Percentiles rank a stretch among this genome's conserved stretches.
Conservation (phyloP, 2,329 filamentous ascomycete species). For the Diaporthe helianthi region DNA sequence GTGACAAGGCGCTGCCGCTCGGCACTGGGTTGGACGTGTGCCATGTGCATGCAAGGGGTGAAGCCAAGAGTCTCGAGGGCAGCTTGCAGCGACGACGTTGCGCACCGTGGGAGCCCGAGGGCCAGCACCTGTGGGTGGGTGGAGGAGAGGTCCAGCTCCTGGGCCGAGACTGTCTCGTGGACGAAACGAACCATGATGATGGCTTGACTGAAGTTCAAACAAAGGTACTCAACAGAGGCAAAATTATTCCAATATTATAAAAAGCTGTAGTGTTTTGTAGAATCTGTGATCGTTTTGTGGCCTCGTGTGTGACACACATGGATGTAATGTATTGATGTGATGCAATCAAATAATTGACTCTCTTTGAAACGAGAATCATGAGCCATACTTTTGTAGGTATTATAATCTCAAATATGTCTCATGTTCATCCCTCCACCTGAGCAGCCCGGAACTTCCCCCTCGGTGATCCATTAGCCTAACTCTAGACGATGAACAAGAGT, state of each 20-base stretch:
- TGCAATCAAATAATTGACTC: background rate
- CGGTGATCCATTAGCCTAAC: slow-evolving; percentile 5
- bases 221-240: background rate
- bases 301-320: background rate
- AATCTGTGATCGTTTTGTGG: no score
- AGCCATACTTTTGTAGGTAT: background rate
- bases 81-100: slow-evolving; percentile 46
- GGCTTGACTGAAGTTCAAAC: background rate
- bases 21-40: slow-evolving; percentile 36
- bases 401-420: background rate
- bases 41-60: slow-evolving; percentile 45
- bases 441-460: slow-evolving; percentile 4
- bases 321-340: no score
- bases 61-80: slow-evolving; percentile 44
- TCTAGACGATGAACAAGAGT: background rate
- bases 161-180: slow-evolving; percentile 22
- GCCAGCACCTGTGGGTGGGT: slow-evolving; percentile 22
- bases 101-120: slow-evolving; percentile 44
- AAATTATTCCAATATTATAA: background rate
- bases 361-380: background rate
- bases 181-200: slow-evolving; percentile 31
- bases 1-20: slow-evolving; percentile 39
- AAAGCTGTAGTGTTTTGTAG: background rate
- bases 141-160: slow-evolving; percentile 2
- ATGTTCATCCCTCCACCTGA: no score